phyloP scores from a whole-genome alignment of 805 yeast species.

The Cyberlindnera galapagoensis region DNA sequence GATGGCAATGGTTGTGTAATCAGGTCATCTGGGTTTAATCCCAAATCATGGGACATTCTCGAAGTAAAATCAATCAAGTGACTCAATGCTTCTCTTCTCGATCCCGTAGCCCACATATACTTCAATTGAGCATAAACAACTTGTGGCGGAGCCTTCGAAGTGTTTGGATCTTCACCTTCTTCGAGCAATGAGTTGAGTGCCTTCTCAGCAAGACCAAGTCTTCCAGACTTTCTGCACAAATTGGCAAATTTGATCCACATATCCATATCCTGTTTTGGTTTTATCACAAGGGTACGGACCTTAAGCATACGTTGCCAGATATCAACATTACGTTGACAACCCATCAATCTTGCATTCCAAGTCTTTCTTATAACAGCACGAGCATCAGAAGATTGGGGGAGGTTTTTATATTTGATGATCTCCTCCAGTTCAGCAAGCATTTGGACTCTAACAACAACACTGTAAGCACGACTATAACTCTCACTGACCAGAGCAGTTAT shows the following conservation, averaged over 20 bases:
- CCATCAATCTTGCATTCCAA: constrained; percentile 88
- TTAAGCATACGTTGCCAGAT: constrained; percentile 97
- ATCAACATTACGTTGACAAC: constrained; percentile 95
- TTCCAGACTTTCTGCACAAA: constrained; percentile 87
- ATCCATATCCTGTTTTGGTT: constrained; percentile 94
- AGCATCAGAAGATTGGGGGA: constrained; percentile 78
- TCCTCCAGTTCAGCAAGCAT: constrained; percentile 97
- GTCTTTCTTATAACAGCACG: constrained; percentile 77
- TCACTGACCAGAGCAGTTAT: constrained; percentile 92
- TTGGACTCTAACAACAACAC: constrained; percentile 93
- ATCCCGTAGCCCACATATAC: constrained; percentile 95
- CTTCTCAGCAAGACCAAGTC: constrained; percentile 88
- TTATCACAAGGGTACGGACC: constrained; percentile 86
- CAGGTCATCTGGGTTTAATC: constrained; percentile 79
- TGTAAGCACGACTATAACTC: constrained; percentile 93
- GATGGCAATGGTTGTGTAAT: constrained; percentile 82
- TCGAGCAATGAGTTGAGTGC: constrained; percentile 76
- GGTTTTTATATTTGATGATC: constrained; percentile 78
- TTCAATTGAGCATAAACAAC: constrained; percentile 96
- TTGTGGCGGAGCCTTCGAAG: constrained; percentile 88
- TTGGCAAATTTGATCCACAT: constrained; percentile 99
- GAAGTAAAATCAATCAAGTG: constrained; percentile 88
- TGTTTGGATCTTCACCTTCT: constrained; percentile 49
- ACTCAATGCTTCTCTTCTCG: constrained; percentile 75
- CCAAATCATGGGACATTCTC: constrained; percentile 81